Percentiles rank a stretch among this genome's conserved stretches.
These are phyloP conservation scores for Vigna nakashimae DNA, from an alignment of 306 rosid species.

Conservation along the genomic window DNA sequence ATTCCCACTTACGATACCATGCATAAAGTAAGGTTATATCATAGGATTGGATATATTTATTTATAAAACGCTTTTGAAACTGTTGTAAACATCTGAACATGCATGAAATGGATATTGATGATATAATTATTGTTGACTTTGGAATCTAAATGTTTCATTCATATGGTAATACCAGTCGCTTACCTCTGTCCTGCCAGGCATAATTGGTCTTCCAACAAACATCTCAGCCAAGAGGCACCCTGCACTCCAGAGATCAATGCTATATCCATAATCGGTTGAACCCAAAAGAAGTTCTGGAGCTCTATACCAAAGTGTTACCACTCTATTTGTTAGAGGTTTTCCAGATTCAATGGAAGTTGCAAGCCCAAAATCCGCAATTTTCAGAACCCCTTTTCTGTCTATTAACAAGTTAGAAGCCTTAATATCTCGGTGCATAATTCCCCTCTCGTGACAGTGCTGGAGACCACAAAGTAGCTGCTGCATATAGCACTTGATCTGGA, in stretches of 20 bases:
- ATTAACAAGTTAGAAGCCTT: slow-evolving; percentile 74
- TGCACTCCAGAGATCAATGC: slow-evolving; percentile 84
- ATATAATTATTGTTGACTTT: neutral
- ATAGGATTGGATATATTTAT: neutral
- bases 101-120: neutral
- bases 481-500: slow-evolving; percentile 74
- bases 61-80: neutral
- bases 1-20: neutral
- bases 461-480: slow-evolving; percentile 72
- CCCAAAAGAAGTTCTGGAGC: slow-evolving; percentile 85
- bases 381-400: slow-evolving; percentile 64
- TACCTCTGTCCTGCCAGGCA: slow-evolving; percentile 85
- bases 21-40: neutral
- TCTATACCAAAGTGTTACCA: slow-evolving; percentile 83
- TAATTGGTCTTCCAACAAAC: slow-evolving; percentile 68
- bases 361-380: slow-evolving; percentile 83
- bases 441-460: slow-evolving; percentile 67
- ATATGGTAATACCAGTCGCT: neutral
- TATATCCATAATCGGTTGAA: slow-evolving; percentile 71
- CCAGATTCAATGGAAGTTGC: slow-evolving; percentile 56
- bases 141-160: neutral
- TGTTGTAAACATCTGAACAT: neutral
- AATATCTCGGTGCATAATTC: slow-evolving; percentile 71
- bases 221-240: slow-evolving; percentile 74
- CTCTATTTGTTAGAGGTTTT: slow-evolving; percentile 64